Conservation (phyloP, 2,329 filamentous ascomycete genomes). For the Fusarium sororula region DNA sequence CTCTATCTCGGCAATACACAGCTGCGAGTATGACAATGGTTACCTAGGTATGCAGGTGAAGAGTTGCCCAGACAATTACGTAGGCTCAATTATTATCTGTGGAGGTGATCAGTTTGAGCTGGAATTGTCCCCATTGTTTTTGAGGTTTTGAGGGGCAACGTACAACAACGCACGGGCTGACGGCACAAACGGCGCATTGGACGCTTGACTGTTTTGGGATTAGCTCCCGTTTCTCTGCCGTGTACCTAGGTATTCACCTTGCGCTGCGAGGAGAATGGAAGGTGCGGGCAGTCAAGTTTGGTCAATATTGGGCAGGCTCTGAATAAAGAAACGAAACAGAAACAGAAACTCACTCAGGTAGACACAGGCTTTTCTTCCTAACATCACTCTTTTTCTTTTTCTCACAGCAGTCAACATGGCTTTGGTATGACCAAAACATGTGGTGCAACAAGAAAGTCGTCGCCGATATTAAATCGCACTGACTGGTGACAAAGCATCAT, state of each 20-base stretch:
- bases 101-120: background rate
- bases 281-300: background rate
- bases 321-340: background rate
- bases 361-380: background rate
- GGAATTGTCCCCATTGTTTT: background rate
- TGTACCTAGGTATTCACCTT: background rate
- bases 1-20: background rate
- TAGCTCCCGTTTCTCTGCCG: background rate
- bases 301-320: background rate
- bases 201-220: conserved; percentile 7
- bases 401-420: background rate
- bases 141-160: background rate
- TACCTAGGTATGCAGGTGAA: background rate
- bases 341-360: background rate
- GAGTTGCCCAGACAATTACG: background rate
- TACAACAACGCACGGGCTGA: background rate
- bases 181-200: background rate
- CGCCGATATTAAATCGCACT: conserved; percentile 15
- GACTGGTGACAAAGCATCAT: conserved; percentile 26
- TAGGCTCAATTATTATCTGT: background rate
- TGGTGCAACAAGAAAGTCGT: background rate
- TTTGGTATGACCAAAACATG: background rate
- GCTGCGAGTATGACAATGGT: background rate
- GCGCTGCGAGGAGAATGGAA: background rate
- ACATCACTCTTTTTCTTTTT: background rate